Conservation (phyloP, 495 filamentous ascomycete species). For the Penicillium riverlandense region DNA sequence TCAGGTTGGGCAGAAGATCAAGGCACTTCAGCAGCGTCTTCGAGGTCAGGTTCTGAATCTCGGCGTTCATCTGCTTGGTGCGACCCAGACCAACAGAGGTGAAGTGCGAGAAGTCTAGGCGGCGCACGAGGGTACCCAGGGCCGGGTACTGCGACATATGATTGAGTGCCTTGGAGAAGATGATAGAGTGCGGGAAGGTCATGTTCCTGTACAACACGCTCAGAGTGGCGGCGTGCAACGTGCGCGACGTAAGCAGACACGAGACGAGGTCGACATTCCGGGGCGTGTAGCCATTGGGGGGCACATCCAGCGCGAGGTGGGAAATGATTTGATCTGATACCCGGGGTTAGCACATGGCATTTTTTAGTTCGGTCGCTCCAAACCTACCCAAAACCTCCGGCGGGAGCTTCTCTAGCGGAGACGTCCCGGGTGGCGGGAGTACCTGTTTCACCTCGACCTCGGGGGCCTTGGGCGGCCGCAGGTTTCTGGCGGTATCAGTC, state of each 20-base stretch:
- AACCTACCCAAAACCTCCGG: constrained; percentile 65
- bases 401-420: constrained; percentile 59
- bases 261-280: constrained; percentile 79
- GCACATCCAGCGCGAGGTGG: constrained; percentile 65
- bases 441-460: constrained; percentile 16
- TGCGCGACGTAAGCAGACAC: constrained; percentile 67
- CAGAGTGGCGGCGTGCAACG: constrained; percentile 68
- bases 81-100: constrained; percentile 76
- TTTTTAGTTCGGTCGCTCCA: too few species aligned
- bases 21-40: constrained; percentile 70
- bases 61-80: constrained; percentile 69
- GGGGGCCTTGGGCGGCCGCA: constrained; percentile 18
- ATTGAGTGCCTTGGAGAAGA: constrained; percentile 77
- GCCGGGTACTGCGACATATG: constrained; percentile 62
- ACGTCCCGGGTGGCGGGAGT: constrained; percentile 21
- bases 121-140: constrained; percentile 70
- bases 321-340: constrained; percentile 65
- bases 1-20: constrained; percentile 66
- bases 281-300: constrained; percentile 67
- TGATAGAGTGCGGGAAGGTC: constrained; percentile 79
- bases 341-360: too few species aligned
- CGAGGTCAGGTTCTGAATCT: constrained; percentile 76
- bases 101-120: constrained; percentile 84
- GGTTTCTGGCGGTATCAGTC: constrained; percentile 14
- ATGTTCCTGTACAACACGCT: constrained; percentile 74